phyloP scores from a whole-genome alignment of 192 early-diverging fungal genomes.

The Podila clonocystis region DNA sequence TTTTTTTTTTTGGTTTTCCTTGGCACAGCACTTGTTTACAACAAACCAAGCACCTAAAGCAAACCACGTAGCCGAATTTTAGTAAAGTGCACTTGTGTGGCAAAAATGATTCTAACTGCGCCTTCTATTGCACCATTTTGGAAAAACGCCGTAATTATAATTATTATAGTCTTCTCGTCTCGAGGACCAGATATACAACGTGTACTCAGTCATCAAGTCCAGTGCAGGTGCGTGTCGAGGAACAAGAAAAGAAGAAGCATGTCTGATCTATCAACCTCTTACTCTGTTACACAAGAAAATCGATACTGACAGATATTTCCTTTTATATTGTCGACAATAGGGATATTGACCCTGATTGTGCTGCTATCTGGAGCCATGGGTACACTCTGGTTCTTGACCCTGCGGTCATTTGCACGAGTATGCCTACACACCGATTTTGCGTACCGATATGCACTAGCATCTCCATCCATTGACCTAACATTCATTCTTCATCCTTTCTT shows the following conservation, averaged over 20 bases:
- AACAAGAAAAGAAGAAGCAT: background rate
- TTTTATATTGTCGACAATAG: conserved; percentile 14
- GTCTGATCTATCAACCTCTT: background rate
- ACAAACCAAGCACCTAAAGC: too few species aligned
- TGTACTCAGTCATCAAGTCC: conserved; percentile 55
- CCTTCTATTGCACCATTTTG: background rate
- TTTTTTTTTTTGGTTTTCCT: background rate
- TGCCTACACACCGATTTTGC: background rate
- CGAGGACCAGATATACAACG: conserved; percentile 47
- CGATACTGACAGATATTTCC: background rate
- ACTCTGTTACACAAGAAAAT: background rate
- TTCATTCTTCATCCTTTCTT: background rate
- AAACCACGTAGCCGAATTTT: background rate
- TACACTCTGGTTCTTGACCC: conserved; percentile 32
- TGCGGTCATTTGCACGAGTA: conserved; percentile 41
- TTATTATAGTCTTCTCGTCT: conserved; percentile 45
- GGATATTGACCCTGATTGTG: conserved; percentile 41
- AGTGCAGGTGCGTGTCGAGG: conserved; percentile 53
- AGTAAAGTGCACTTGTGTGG: background rate
- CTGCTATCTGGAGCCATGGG: conserved; percentile 40
- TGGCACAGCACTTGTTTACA: background rate
- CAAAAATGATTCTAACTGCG: background rate
- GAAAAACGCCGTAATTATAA: background rate
- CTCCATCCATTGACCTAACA: background rate
- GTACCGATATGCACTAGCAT: background rate